Evolutionary conservation across 495 filamentous ascomycete species (phyloP), one percentile per base, ranked within the genome.

Genomic region (Penicillium bialowiezense): DNA sequence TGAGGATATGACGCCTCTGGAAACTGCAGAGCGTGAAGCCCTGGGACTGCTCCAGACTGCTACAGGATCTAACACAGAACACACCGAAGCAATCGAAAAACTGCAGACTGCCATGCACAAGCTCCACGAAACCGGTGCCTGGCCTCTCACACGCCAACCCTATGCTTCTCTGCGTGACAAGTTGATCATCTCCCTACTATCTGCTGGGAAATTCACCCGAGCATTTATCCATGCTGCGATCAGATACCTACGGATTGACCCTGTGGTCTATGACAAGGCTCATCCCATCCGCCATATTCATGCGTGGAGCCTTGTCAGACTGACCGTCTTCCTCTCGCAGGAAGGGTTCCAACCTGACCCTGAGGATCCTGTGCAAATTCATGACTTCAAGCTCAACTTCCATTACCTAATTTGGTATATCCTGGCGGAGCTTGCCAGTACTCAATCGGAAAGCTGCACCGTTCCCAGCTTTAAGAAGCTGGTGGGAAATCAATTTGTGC

Each of bases 281-380:
- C 73, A 79, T 51, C 75, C 75, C 0, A 58, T 77, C 4, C 65
- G 75, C 4, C 60, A 70, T 4, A 48, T 75, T 18, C 71, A 76
- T 56, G 70, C 61, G 18, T 76, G 70, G 70, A 51, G 69, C 21
- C 41, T 78, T 1, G 58, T 68, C 2, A 67, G 69, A 20, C 44
- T 75, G 8, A 65, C 64, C 1, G 60, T 72, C 4, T 64, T 68
- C n/a, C 49, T 72, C 13, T 72, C 67, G 0, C 63, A 66, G 41
- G 40, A 60, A 9, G 60, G 55, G 3, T 50, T 62, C 35, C 54
- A 63, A 41, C 38, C 47, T 9, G 40, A 50, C 20, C 37, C 53
- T 5, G 48, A 44, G 2, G 56, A 63, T 23, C 41, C 55, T 8
- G 41, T 59, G 10, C 35, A 49, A 26, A 20, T 65, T 7, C 50